Conservation (phyloP, 495 filamentous ascomycete genomes). For the Staphylotrichum longicolle region DNA sequence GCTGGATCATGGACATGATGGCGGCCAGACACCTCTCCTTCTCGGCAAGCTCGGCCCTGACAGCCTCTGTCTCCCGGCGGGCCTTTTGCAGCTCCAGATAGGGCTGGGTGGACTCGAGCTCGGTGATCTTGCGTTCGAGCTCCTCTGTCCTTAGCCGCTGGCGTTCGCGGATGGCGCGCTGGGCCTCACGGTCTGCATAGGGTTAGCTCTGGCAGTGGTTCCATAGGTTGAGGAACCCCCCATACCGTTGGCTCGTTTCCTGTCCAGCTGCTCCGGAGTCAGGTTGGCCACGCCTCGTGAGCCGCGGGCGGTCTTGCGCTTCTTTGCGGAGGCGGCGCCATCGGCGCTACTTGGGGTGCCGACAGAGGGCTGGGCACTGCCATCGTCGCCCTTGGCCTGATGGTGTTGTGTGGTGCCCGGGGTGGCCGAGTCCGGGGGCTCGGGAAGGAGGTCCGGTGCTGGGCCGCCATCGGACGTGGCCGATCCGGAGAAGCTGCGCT, state of each 20-base stretch:
- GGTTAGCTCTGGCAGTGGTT: not conserved
- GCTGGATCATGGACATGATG: constrained; percentile 64
- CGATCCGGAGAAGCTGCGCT: constrained; percentile 1
- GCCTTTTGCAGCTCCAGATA: constrained; percentile 74
- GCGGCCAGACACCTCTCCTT: constrained; percentile 60
- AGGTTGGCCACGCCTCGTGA: constrained; percentile 65
- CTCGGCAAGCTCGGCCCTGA: constrained; percentile 68
- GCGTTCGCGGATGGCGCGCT: constrained; percentile 75
- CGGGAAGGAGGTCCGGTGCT: too few species aligned
- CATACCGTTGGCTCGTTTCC: constrained; percentile 73
- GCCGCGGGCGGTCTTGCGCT: constrained; percentile 40
- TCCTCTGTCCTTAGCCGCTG: constrained; percentile 72
- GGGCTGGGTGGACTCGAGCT: constrained; percentile 64
- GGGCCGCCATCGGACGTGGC: too few species aligned
- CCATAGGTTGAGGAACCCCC: not conserved
- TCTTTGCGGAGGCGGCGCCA: constrained; percentile 22
- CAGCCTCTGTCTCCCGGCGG: constrained; percentile 64
- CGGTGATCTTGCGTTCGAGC: constrained; percentile 47
- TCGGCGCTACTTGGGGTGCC: constrained; percentile 9
- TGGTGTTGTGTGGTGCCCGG: not conserved
- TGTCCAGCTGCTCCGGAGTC: constrained; percentile 66
- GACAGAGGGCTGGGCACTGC: not conserved
- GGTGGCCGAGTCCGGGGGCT: too few species aligned
- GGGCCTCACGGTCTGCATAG: constrained; percentile 66
- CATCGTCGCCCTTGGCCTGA: not conserved